Conservation (phyloP, 805 yeast species). For the Saccharomycodes ludwigii region DNA sequence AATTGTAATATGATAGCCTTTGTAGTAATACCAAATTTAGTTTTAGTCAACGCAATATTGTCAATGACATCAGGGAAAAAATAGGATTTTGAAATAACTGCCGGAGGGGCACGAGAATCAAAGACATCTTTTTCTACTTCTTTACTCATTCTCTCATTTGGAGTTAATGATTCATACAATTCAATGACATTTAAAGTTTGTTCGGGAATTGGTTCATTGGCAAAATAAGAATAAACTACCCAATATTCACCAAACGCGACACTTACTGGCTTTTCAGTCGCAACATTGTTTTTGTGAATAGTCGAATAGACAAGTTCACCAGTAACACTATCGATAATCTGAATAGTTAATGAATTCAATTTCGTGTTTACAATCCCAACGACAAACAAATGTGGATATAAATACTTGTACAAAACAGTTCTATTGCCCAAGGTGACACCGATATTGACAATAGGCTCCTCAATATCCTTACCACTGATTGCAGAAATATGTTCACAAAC, state of each 20-base stretch:
- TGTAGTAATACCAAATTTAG: constrained; percentile 55
- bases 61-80: constrained; percentile 47
- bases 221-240: constrained; percentile 56
- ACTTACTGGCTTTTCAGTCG: constrained; percentile 31
- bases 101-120: constrained; percentile 35
- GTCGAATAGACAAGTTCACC: constrained; percentile 47
- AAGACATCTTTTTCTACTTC: constrained; percentile 12
- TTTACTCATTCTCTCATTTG: constrained; percentile 29
- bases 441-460: constrained; percentile 37
- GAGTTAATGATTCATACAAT: constrained; percentile 53
- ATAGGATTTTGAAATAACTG: constrained; percentile 42
- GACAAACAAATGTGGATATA: constrained; percentile 56
- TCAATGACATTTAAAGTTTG: constrained; percentile 62
- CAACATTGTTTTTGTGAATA: constrained; percentile 30
- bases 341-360: constrained; percentile 28
- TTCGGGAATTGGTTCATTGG: constrained; percentile 35
- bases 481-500: constrained; percentile 29
- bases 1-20: constrained; percentile 53
- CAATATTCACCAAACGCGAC: constrained; percentile 73
- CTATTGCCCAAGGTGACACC: constrained; percentile 63
- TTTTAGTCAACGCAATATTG: constrained; percentile 39
- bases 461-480: constrained; percentile 28
- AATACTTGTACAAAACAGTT: constrained; percentile 69
- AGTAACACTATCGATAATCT: constrained; percentile 53
- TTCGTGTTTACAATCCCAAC: constrained; percentile 30